Evolutionary conservation across 176 grass and related monocot genomes (phyloP).

Genomic region (Oryza punctata): DNA sequence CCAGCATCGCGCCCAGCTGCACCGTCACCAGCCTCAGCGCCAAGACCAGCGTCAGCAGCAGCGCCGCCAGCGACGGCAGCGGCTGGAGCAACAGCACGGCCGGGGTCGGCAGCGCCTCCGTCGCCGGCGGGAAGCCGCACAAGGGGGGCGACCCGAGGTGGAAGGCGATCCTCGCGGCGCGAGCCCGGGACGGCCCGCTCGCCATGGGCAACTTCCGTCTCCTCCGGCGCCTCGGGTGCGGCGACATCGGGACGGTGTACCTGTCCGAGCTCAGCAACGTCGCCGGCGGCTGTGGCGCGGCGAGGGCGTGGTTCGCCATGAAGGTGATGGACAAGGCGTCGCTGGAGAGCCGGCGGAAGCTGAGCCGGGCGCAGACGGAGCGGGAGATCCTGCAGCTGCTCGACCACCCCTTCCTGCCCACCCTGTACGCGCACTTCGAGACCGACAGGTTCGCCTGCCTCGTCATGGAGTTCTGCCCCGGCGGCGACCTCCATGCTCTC

Average conservation of each 20-base stretch:
- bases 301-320: slow-evolving; percentile 59
- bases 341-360: slow-evolving; percentile 62
- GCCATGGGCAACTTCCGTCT: slow-evolving; percentile 59
- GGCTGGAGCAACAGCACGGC: slow-evolving; percentile 39
- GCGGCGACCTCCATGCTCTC: slow-evolving; percentile 90
- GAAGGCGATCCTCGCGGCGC: slow-evolving; percentile 55
- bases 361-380: slow-evolving; percentile 63
- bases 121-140: slow-evolving; percentile 48
- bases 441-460: slow-evolving; percentile 79
- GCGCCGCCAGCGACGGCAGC: slow-evolving; percentile 50
- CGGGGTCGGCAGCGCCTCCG: not conserved
- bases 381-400: slow-evolving; percentile 73
- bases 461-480: slow-evolving; percentile 98
- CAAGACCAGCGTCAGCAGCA: slow-evolving; percentile 65
- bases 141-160: slow-evolving; percentile 56
- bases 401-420: slow-evolving; percentile 70
- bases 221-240: slow-evolving; percentile 59
- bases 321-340: slow-evolving; percentile 81
- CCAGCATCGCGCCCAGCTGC: slow-evolving; percentile 55
- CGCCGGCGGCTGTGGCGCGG: not conserved
- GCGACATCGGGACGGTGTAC: slow-evolving; percentile 67
- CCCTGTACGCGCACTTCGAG: slow-evolving; percentile 65
- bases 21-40: slow-evolving; percentile 57
- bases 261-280: slow-evolving; percentile 54
- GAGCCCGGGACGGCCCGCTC: slow-evolving; percentile 41